Evolutionary conservation across 2,329 filamentous ascomycete genomes (phyloP).

Genomic region (Phoma sp.): DNA sequence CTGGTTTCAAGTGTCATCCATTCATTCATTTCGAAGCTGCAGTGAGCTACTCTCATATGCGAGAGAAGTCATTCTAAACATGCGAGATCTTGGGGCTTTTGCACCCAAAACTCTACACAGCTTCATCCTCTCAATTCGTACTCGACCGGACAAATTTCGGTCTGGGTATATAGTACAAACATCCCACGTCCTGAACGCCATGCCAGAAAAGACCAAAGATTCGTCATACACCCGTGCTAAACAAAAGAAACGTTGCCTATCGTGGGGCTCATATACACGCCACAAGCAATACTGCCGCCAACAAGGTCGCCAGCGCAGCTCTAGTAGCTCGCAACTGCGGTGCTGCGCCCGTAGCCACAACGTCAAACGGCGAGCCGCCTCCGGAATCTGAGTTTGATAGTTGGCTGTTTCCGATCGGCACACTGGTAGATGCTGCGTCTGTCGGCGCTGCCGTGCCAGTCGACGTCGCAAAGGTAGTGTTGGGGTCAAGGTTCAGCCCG

Average conservation of each 20-base stretch:
- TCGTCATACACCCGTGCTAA: slow-evolving; percentile 4
- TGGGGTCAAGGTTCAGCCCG: slow-evolving; percentile 23
- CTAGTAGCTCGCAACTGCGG: slow-evolving; percentile 15
- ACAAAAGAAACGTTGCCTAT: background rate
- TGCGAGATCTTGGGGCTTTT: background rate
- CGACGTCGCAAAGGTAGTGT: slow-evolving; percentile 16
- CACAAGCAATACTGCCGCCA: background rate
- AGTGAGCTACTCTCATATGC: background rate
- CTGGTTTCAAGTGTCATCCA: background rate
- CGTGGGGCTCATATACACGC: background rate
- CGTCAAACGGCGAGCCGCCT: slow-evolving; percentile 56
- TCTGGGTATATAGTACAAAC: slow-evolving; percentile 41
- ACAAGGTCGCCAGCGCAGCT: background rate
- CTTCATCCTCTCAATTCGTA: background rate
- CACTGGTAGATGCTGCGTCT: slow-evolving; percentile 11
- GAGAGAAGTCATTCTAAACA: background rate
- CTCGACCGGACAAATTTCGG: background rate
- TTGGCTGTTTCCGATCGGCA: slow-evolving; percentile 34
- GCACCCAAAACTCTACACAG: background rate
- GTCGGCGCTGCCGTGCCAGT: slow-evolving; percentile 15
- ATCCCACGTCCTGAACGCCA: slow-evolving; percentile 23
- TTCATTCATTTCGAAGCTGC: slow-evolving; percentile 8
- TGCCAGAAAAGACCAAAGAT: slow-evolving; percentile 6
- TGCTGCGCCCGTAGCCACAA: slow-evolving; percentile 32
- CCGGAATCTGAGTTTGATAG: slow-evolving; percentile 47